Evolutionary conservation across 2,329 filamentous ascomycete genomes (phyloP).

Genomic region (Sporothrix euskadiensis): DNA sequence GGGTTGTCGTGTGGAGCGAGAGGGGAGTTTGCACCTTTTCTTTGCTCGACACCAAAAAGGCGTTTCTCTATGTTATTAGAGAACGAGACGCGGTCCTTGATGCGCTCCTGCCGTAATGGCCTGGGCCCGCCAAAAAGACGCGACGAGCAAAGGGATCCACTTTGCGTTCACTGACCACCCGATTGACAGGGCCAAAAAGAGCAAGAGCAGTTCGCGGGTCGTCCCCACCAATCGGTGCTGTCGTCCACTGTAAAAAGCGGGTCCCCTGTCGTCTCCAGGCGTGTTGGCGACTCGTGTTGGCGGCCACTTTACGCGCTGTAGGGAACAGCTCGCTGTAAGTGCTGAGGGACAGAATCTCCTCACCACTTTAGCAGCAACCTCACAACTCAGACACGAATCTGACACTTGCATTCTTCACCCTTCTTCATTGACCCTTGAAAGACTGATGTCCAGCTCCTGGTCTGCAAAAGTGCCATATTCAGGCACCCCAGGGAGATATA

Average conservation of each 20-base stretch:
- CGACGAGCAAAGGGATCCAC: constrained; percentile 21
- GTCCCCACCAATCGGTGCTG: not conserved
- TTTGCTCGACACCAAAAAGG: not conserved
- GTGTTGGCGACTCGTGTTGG: not conserved
- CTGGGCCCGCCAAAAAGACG: constrained; percentile 21
- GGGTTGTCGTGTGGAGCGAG: constrained; percentile 19
- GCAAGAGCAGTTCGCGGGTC: not conserved
- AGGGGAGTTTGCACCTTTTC: constrained; percentile 18
- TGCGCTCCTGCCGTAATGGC: constrained; percentile 16
- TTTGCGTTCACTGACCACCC: not conserved
- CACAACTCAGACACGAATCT: not conserved
- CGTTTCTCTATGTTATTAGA: constrained; percentile 20
- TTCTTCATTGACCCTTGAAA: not conserved
- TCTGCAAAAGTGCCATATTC: not conserved
- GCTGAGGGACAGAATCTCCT: not conserved
- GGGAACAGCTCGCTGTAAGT: not conserved
- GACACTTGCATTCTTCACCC: not conserved
- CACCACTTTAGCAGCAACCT: not conserved
- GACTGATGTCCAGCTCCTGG: not conserved
- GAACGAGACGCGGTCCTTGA: constrained; percentile 30
- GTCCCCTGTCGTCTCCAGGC: not conserved
- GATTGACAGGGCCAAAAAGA: not conserved
- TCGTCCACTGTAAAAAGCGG: constrained; percentile 28
- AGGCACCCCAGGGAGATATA: not conserved
- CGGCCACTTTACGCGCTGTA: constrained; percentile 16